Conservation (phyloP, 1,139 yeast genomes). For the Yamadazyma songkhlaensis region DNA sequence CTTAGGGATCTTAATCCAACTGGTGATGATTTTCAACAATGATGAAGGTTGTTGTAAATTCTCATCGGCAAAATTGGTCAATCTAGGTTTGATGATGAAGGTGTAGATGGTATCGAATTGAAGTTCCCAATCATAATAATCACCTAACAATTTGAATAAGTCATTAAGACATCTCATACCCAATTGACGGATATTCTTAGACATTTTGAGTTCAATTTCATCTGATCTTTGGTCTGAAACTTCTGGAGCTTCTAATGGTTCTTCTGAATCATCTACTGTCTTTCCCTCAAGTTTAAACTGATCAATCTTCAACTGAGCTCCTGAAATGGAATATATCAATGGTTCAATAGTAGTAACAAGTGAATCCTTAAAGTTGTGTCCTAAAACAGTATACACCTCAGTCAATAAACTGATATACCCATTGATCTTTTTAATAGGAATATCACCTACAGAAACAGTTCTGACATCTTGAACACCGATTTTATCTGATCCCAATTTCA, state of each 20-base stretch:
- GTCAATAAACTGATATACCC: conserved; percentile 73
- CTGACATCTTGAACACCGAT: conserved; percentile 44
- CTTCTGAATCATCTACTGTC: conserved; percentile 13
- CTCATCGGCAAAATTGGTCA: conserved; percentile 65
- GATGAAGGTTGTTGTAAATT: conserved; percentile 85
- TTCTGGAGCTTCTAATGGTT: conserved; percentile 1
- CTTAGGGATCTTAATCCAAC: conserved; percentile 55
- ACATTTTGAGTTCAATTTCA: conserved; percentile 37
- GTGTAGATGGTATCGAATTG: conserved; percentile 52
- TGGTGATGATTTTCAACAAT: conserved; percentile 61
- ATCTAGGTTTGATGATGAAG: conserved; percentile 61
- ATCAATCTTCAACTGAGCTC: conserved; percentile 51
- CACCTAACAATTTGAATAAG: conserved; percentile 49
- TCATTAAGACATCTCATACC: conserved; percentile 58
- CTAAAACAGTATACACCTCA: conserved; percentile 62
- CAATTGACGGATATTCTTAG: conserved; percentile 55
- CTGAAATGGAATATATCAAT: conserved; percentile 53
- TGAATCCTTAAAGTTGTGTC: conserved; percentile 52
- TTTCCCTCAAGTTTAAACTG: background rate
- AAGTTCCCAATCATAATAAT: conserved; percentile 52
- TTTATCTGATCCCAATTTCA: conserved; percentile 59
- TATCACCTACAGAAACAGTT: conserved; percentile 17
- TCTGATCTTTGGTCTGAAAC: too few species aligned
- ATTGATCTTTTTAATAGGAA: conserved; percentile 48
- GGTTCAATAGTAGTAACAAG: conserved; percentile 57